Evolutionary conservation across 345 rosid genomes (phyloP).

Genomic region (Dovyalis caffra): DNA sequence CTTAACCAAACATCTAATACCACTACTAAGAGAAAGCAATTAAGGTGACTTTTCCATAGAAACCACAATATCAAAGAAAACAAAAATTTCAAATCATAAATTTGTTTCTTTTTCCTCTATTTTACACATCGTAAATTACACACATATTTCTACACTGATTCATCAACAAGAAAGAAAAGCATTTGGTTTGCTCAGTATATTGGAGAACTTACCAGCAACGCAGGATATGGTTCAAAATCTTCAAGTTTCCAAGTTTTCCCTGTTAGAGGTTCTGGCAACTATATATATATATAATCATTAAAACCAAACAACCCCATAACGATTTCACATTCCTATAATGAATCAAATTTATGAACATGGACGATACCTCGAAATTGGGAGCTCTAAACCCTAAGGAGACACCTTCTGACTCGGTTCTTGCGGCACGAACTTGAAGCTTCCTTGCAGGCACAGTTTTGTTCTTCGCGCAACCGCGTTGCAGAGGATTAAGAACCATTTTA

Average conservation of each 20-base stretch:
- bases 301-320: not conserved
- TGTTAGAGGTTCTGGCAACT: slow-evolving; percentile 80
- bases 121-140: not conserved
- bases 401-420: slow-evolving; percentile 58
- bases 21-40: not conserved
- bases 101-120: not conserved
- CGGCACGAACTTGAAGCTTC: slow-evolving; percentile 54
- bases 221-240: slow-evolving; percentile 82
- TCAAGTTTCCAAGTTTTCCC: slow-evolving; percentile 75
- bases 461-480: slow-evolving; percentile 25
- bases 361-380: slow-evolving; percentile 58
- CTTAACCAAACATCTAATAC: not conserved
- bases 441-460: slow-evolving; percentile 22
- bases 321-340: not conserved
- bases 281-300: not conserved
- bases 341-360: not conserved
- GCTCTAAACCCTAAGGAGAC: slow-evolving; percentile 63
- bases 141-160: not conserved
- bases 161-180: not conserved
- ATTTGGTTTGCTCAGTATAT: not conserved
- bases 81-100: not conserved
- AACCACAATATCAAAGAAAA: not conserved
- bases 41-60: not conserved
- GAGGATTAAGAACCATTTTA: slow-evolving; percentile 24
- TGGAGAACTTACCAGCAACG: slow-evolving; percentile 50